phyloP scores from a whole-genome alignment of 176 grass and related monocot genomes.

The Bothriochloa decipiens region DNA sequence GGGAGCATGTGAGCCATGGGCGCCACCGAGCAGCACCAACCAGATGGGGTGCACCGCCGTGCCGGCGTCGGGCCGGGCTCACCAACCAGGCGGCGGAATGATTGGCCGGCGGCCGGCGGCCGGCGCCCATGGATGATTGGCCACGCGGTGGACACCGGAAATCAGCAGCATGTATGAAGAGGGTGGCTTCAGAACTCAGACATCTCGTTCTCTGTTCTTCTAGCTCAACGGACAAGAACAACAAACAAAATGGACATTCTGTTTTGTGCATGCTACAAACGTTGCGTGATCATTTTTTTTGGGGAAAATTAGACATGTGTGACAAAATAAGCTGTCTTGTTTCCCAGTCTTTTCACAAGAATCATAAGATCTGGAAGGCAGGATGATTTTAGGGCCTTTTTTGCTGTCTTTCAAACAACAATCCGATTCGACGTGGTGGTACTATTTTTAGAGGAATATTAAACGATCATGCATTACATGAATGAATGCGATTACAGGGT shows the following conservation, averaged over 20 bases:
- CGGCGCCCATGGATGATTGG: constrained; percentile 18
- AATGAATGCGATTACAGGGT: constrained; percentile 26
- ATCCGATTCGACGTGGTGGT: not conserved
- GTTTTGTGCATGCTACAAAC: no score
- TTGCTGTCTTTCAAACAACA: not conserved
- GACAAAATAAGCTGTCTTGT: not conserved
- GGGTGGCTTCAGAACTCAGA: not conserved
- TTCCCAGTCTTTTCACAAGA: not conserved
- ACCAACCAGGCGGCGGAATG: constrained; percentile 38
- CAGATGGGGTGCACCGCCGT: constrained; percentile 8
- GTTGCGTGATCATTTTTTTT: not conserved
- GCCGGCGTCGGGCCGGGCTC: constrained; percentile 30
- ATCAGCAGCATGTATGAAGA: not conserved
- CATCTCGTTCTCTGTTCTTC: not conserved
- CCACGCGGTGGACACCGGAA: not conserved
- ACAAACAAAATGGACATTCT: not conserved
- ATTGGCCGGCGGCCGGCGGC: constrained; percentile 22
- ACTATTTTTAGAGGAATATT: not conserved
- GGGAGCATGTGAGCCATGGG: constrained; percentile 45
- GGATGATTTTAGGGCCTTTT: not conserved
- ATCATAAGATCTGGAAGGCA: constrained; percentile 21
- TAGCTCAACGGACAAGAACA: not conserved
- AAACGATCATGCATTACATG: not conserved
- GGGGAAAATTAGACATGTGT: not conserved
- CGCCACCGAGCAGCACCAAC: not conserved